Evolutionary conservation across 345 rosid genomes (phyloP).

Genomic region (Eucalyptus rudis): DNA sequence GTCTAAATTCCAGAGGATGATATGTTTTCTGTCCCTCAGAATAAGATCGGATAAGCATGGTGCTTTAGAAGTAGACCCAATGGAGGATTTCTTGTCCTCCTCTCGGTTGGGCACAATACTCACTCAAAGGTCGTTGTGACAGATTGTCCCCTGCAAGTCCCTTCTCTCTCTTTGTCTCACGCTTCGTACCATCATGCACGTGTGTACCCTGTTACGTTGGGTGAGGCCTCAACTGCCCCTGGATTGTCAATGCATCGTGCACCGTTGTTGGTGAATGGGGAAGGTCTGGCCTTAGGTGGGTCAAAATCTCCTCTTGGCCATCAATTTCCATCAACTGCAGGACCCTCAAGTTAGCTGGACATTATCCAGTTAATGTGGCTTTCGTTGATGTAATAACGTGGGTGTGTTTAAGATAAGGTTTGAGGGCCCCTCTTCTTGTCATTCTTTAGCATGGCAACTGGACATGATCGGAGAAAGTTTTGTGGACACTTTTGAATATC

Average conservation of each 20-base stretch:
- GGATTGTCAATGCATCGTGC: not conserved
- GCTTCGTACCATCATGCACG: not conserved
- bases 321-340: not conserved
- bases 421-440: conserved; percentile 11
- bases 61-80: not conserved
- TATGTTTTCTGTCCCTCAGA: not conserved
- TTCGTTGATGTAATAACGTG: not conserved
- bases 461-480: conserved; percentile 18
- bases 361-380: not conserved
- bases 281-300: not conserved
- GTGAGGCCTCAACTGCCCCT: not conserved
- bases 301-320: not conserved
- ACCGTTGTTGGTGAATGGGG: not conserved
- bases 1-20: not conserved
- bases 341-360: not conserved
- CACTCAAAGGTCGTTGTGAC: not conserved
- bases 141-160: not conserved
- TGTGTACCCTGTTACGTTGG: not conserved
- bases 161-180: not conserved
- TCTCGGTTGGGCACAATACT: not conserved
- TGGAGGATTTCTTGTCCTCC: not conserved
- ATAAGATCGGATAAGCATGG: not conserved
- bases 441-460: conserved; percentile 30
- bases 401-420: conserved; percentile 20
- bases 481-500: not conserved